Conservation (phyloP, 2,329 filamentous ascomycete genomes). For the Fusarium bactridioides region DNA sequence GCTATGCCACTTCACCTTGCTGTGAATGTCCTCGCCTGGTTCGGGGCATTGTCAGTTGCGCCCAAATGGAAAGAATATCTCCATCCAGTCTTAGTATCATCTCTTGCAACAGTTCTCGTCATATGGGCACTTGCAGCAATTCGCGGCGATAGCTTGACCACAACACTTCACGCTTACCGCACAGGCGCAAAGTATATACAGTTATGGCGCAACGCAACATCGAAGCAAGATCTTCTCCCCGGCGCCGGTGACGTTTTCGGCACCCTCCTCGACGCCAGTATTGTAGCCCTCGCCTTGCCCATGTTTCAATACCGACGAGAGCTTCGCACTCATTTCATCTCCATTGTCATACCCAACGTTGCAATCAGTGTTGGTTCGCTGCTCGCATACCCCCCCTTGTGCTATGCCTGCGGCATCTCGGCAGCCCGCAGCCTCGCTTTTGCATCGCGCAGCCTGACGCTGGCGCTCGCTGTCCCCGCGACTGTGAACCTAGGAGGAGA, state of each 20-base stretch:
- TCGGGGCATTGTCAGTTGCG: slow-evolving; percentile 58
- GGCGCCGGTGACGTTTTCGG: slow-evolving; percentile 66
- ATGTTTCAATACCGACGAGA: slow-evolving; percentile 69
- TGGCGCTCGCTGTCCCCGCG: slow-evolving; percentile 67
- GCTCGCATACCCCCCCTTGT: slow-evolving; percentile 65
- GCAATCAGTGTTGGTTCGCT: slow-evolving; percentile 60
- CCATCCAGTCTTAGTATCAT: slow-evolving; percentile 66
- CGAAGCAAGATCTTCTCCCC: slow-evolving; percentile 44
- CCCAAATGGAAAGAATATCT: slow-evolving; percentile 59
- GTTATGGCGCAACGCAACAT: slow-evolving; percentile 54
- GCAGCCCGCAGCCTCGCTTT: slow-evolving; percentile 62
- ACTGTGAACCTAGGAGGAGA: slow-evolving; percentile 65
- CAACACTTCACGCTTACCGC: slow-evolving; percentile 57
- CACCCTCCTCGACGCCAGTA: slow-evolving; percentile 64
- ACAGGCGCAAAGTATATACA: slow-evolving; percentile 61
- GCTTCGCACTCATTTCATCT: slow-evolving; percentile 60
- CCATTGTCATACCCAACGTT: slow-evolving; percentile 63
- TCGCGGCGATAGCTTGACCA: slow-evolving; percentile 50
- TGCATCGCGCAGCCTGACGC: slow-evolving; percentile 63
- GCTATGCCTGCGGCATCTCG: slow-evolving; percentile 62
- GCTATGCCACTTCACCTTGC: slow-evolving; percentile 57
- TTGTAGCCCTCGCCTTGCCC: slow-evolving; percentile 66
- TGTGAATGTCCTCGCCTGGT: slow-evolving; percentile 61
- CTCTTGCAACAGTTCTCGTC: slow-evolving; percentile 59
- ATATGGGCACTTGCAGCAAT: slow-evolving; percentile 62